Evolutionary conservation across 2,329 filamentous ascomycete species (phyloP).

Genomic region (Onygena corvina): DNA sequence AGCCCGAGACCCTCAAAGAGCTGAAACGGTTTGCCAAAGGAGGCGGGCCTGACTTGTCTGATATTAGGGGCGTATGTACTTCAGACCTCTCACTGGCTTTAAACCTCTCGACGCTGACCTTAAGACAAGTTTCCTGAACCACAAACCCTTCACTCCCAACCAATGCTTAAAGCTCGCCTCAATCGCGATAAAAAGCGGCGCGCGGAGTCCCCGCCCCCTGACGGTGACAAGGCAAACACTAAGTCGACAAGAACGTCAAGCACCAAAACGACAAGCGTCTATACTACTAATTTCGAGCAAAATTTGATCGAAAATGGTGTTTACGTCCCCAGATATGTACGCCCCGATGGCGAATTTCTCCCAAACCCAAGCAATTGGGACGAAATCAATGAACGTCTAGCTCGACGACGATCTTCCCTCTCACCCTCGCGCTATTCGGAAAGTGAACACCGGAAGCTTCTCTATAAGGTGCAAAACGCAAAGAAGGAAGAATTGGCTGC

Average conservation of each 20-base stretch:
- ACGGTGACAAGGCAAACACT: no score
- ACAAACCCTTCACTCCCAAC: background rate
- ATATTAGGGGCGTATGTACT: slow-evolving; percentile 13
- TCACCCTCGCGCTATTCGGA: slow-evolving; percentile 28
- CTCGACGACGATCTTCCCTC: slow-evolving; percentile 25
- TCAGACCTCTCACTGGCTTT: no score
- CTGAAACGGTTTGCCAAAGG: slow-evolving; percentile 10
- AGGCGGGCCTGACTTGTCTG: slow-evolving; percentile 11
- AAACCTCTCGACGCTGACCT: no score
- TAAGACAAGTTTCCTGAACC: no score
- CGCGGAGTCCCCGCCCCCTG: slow-evolving; percentile 8
- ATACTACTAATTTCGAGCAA: slow-evolving; percentile 28
- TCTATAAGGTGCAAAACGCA: slow-evolving; percentile 21
- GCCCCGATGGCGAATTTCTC: slow-evolving; percentile 18
- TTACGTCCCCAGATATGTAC: slow-evolving; percentile 21
- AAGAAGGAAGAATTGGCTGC: slow-evolving; percentile 26
- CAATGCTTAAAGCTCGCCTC: slow-evolving; percentile 1
- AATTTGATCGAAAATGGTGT: slow-evolving; percentile 28
- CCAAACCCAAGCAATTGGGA: slow-evolving; percentile 24
- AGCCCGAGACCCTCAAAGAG: background rate
- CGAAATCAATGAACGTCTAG: slow-evolving; percentile 22
- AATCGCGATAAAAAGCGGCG: slow-evolving; percentile 8
- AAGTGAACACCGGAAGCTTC: slow-evolving; percentile 23
- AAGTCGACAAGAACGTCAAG: background rate
- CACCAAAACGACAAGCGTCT: slow-evolving; percentile 14